Conservation (phyloP, 257 asterid genomes). For the Fraxinus americana region DNA sequence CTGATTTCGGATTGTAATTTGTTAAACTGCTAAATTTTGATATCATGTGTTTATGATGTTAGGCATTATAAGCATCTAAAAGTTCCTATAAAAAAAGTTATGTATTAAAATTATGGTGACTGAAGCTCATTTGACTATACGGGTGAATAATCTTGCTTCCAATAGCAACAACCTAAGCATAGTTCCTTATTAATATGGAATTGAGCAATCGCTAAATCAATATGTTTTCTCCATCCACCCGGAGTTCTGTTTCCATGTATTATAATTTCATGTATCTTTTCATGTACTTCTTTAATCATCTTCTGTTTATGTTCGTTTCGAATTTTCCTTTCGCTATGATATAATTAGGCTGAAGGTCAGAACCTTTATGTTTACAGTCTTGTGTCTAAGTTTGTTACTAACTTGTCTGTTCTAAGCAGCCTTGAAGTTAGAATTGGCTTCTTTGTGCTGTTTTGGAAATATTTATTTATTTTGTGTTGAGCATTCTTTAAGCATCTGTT, state of each 20-base stretch:
- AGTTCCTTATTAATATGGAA: neutral
- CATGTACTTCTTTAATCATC: neutral
- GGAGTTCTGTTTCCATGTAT: neutral
- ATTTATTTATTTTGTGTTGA: neutral
- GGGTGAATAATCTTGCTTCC: neutral
- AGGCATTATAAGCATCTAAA: neutral
- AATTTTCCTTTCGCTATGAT: neutral
- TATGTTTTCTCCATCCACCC: neutral
- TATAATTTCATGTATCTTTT: neutral
- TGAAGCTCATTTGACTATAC: neutral
- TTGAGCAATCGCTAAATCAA: neutral
- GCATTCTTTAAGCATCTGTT: slow-evolving; percentile 3
- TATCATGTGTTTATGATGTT: neutral
- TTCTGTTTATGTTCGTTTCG: no score
- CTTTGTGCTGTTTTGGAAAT: neutral
- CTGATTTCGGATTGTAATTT: neutral
- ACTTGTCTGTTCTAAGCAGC: neutral
- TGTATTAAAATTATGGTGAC: neutral
- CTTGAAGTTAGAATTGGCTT: neutral
- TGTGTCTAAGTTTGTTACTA: neutral
- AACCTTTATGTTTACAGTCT: neutral
- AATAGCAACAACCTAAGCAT: neutral
- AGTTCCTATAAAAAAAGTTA: neutral
- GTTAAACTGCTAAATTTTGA: neutral
- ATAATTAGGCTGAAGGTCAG: neutral